Evolutionary conservation across 352 stramenopile species (phyloP).

Genomic region (Globisporangium nunn): DNA sequence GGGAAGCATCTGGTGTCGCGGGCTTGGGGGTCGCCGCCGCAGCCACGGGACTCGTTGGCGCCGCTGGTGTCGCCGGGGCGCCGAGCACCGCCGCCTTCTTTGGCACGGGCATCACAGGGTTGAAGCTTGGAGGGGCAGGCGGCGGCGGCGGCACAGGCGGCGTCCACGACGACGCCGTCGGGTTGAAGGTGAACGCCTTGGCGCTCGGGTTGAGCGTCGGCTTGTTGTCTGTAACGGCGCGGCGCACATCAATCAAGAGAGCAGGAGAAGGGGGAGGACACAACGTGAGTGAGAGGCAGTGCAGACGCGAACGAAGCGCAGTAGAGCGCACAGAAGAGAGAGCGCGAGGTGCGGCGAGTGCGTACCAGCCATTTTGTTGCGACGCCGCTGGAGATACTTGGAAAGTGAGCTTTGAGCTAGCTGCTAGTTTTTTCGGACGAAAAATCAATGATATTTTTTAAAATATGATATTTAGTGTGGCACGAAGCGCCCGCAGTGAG

Average conservation of each 20-base stretch:
- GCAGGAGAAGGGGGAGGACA: not conserved
- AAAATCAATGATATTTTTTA: too few species aligned
- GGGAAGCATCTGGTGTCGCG: constrained; percentile 14
- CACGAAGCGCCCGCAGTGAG: too few species aligned
- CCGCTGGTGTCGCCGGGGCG: constrained; percentile 1
- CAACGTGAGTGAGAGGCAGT: not conserved
- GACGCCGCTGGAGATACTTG: not conserved
- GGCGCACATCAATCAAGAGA: not conserved
- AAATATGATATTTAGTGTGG: too few species aligned
- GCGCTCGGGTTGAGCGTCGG: constrained; percentile 45
- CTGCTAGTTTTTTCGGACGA: too few species aligned
- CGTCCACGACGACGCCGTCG: constrained; percentile 49
- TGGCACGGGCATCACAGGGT: constrained; percentile 61
- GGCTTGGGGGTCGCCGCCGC: constrained; percentile 12
- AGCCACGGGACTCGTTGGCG: constrained; percentile 14
- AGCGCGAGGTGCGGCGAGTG: not conserved
- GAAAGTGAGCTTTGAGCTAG: not conserved
- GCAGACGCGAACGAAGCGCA: not conserved
- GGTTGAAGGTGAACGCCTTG: constrained; percentile 80
- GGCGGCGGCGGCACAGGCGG: constrained; percentile 42
- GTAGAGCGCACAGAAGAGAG: too few species aligned
- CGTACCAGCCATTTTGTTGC: constrained; percentile 2
- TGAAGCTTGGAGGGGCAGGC: constrained; percentile 34
- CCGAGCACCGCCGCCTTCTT: constrained; percentile 49
- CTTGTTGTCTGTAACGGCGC: constrained; percentile 39